phyloP scores from a whole-genome alignment of 1,139 yeast genomes.

The Martiniozyma asiatica region DNA sequence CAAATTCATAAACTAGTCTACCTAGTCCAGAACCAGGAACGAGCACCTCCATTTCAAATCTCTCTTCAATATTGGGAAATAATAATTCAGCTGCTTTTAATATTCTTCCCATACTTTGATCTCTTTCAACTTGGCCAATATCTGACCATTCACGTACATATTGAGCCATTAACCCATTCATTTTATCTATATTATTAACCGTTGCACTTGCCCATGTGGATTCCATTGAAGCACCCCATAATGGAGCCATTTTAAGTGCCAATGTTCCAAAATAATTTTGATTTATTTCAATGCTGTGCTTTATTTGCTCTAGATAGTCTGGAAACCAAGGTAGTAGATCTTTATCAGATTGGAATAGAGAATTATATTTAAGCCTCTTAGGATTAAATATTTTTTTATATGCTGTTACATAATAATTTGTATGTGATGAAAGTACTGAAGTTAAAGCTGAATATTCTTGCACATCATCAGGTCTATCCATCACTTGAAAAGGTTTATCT shows the following conservation, averaged over 20 bases:
- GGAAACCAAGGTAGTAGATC: slow-evolving; percentile 40
- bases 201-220: slow-evolving; percentile 34
- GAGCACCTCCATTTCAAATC: slow-evolving; percentile 37
- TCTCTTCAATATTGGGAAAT: slow-evolving; percentile 29
- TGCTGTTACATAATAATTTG: slow-evolving; percentile 23
- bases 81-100: slow-evolving; percentile 30
- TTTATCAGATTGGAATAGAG: slow-evolving; percentile 31
- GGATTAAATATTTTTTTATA: slow-evolving; percentile 21
- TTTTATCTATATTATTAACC: slow-evolving; percentile 45
- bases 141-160: slow-evolving; percentile 66
- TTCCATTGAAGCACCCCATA: slow-evolving; percentile 37
- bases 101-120: slow-evolving; percentile 33
- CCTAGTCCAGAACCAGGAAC: slow-evolving; percentile 86
- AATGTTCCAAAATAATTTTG: slow-evolving; percentile 34
- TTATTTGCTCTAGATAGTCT: slow-evolving; percentile 32
- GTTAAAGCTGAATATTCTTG: slow-evolving; percentile 21
- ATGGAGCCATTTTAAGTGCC: slow-evolving; percentile 34
- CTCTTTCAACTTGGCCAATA: slow-evolving; percentile 47
- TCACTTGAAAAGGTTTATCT: not conserved
- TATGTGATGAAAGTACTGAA: slow-evolving; percentile 19
- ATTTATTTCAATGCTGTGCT: slow-evolving; percentile 37
- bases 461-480: slow-evolving; percentile 7
- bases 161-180: slow-evolving; percentile 50
- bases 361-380: slow-evolving; percentile 23
- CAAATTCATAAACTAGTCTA: slow-evolving; percentile 62